phyloP scores from a whole-genome alignment of 805 yeast species.

The Barnettozyma botsteinii region DNA sequence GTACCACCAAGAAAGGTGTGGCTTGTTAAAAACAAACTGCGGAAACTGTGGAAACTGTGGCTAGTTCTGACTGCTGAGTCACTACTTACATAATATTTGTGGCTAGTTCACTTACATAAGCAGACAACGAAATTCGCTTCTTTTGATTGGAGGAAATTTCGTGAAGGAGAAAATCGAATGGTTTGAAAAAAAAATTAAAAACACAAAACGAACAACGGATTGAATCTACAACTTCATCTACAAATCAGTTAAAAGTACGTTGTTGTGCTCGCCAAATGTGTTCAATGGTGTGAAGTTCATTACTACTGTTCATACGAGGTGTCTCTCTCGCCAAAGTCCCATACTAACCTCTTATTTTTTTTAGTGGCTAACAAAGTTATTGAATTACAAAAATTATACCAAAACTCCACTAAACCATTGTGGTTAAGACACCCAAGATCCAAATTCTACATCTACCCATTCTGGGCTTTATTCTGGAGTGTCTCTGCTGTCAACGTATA shows the following conservation, averaged over 20 bases:
- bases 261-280: not conserved
- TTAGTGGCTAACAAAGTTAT: constrained; percentile 39
- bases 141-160: constrained; percentile 8
- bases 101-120: too few species aligned
- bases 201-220: not conserved
- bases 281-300: not conserved
- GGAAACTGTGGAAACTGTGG: too few species aligned
- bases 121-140: not conserved
- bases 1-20: too few species aligned
- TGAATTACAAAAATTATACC: constrained; percentile 55
- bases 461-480: constrained; percentile 27
- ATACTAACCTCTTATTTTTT: constrained; percentile 18
- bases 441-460: constrained; percentile 28
- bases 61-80: too few species aligned
- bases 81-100: not conserved
- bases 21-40: too few species aligned
- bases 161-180: constrained; percentile 9
- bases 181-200: constrained; percentile 1
- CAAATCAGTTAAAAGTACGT: constrained; percentile 4
- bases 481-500: constrained; percentile 22
- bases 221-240: not conserved
- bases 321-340: not conserved
- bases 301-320: too few species aligned
- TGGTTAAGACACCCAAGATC: constrained; percentile 45
- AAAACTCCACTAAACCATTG: constrained; percentile 50